Base-by-base conservation (phyloP, 2,329 filamentous ascomycete genomes). In the Fusarium brachygibbosum region DNA sequence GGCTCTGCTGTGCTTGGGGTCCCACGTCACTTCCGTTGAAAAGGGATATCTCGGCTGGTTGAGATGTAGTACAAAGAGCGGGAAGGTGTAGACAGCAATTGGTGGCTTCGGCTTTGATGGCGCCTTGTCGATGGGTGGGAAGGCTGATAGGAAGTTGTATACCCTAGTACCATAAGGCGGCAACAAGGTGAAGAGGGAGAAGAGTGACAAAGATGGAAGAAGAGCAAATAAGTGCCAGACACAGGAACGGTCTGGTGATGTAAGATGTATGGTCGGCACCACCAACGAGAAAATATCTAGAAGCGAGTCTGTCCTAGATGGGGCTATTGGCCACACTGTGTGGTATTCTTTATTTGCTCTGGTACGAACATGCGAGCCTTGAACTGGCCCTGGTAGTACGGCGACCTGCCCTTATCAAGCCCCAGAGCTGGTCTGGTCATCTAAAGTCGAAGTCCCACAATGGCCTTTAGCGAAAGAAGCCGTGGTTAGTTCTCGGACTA, bases 331-430 rank as follows among this genome's bases (percentile, higher is more conserved):
- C 66, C 72, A 74, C 72, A 72, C 68, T 73, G 71, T 70, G 67
- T 70, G 65, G 67, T 71, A 66, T 68, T 60, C 63, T 73, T 66
- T 71, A 73, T 66, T 68, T 68, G 48, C 54, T 73, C 58, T 69
- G 58, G 64, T 69, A 72, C 63, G 66, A 69, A 70, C 66, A 65
- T 73, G 57, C 53, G 63, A 58, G 51, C 45, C 66, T 69, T 66
- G 68, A 71, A 58, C 60, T 63, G 58, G 58, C 58, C 57, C 72
- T 63, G 56, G 58, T 55, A 66, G 66, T 60, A 66, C 66, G 66
- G 61, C 56, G 40, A 40, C 59, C 51, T 55, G 66, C 62, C 64
- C 67, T 74, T 74, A 74, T 74, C 71, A 74, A 71, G 65, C 71
- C 60, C 66, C 68, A 72, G 68, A 72, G 63, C 51, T 68, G 70